A percentile compares a stretch with the other conserved stretches of the same genome.
Conservation (phyloP, 768 basidiomycete genomes). For the Candolleomyces eurysporus region DNA sequence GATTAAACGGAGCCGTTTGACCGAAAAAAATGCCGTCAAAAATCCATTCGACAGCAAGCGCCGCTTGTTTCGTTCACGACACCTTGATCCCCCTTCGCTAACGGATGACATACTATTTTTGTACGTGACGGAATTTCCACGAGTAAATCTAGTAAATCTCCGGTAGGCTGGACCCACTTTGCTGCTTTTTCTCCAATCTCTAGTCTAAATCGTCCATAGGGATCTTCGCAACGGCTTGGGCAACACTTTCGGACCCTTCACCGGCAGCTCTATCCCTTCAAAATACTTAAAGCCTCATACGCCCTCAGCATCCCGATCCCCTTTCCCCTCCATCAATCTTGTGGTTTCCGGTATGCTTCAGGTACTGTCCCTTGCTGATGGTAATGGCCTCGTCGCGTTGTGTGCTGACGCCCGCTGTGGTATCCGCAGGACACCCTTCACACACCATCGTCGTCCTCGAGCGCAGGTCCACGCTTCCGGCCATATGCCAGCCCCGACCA, state of each 20-base stretch:
- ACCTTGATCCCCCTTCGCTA: slow-evolving; percentile 5
- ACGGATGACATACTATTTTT: slow-evolving; percentile 7
- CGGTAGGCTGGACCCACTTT: slow-evolving; percentile 6
- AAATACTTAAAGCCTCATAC: slow-evolving; percentile 23
- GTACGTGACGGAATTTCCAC: slow-evolving; percentile 12
- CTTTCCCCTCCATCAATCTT: slow-evolving; percentile 20
- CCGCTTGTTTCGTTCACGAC: neutral
- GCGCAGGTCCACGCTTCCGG: slow-evolving; percentile 46
- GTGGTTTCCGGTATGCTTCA: slow-evolving; percentile 48
- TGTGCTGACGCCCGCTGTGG: slow-evolving; percentile 8
- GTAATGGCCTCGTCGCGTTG: slow-evolving; percentile 1
- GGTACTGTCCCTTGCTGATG: slow-evolving; percentile 23
- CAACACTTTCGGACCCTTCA: slow-evolving; percentile 9
- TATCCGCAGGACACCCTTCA: slow-evolving; percentile 41
- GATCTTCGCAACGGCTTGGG: slow-evolving; percentile 9
- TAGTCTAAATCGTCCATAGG: slow-evolving; percentile 9
- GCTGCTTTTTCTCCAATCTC: slow-evolving; percentile 9
- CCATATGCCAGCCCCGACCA: slow-evolving; percentile 76
- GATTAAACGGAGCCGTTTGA: slow-evolving; percentile 9
- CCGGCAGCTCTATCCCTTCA: slow-evolving; percentile 5
- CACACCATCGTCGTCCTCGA: slow-evolving; percentile 32
- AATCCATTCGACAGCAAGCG: no score
- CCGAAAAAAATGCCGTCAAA: slow-evolving; percentile 12
- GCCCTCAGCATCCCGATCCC: slow-evolving; percentile 12
- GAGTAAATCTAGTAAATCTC: slow-evolving; percentile 10